Base-by-base conservation (phyloP, 805 yeast genomes). In the Schwanniomyces sp. region DNA sequence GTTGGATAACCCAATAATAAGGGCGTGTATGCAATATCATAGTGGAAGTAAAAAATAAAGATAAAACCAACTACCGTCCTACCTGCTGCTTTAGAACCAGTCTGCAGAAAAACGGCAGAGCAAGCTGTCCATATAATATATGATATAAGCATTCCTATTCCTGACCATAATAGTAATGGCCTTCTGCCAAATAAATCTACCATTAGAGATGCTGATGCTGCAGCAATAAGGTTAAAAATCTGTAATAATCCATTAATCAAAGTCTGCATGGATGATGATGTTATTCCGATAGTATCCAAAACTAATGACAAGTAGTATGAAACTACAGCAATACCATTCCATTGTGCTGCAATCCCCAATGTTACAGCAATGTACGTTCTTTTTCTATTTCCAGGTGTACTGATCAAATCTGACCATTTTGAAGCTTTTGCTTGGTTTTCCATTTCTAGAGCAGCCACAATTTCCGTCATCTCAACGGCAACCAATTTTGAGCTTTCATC, bases 311-410 rank as follows among this genome's bases (percentile, higher is more conserved):
- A 45, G 39, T 54, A 54, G 40, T 54, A 56, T 5, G 79, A 72
- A 12, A 75, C 74, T 47, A 77, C 62, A 29, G 77, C 77, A 53
- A 73, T 75, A 48, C 82, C 82, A 29, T 76, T 70, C 49, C 73
- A 59, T 53, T 78, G 80, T 5, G 36, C 21, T 16, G 78, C 78
- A 59, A 72, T 70, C 8, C 68, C 74, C 55, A 73, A 57, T 9
- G 76, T 58, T 14, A 61, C 53, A 25, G 71, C 74, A 25, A 74
- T 55, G 4, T 50, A 38, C 8, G 39, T 28, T 37, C 49, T 36
- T 12, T n/a, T 32, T 12, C 28, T 16, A 14, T 12, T 29, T 37
- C 14, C 17, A 8, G 29, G 21, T 11, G 36, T 11, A 7, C 24
- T 37, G 40, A 46, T 28, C 18, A 30, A 46, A 17, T 37, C 43